Conservation (phyloP, 805 yeast genomes). For the Kodamaea nitidulidarum region DNA sequence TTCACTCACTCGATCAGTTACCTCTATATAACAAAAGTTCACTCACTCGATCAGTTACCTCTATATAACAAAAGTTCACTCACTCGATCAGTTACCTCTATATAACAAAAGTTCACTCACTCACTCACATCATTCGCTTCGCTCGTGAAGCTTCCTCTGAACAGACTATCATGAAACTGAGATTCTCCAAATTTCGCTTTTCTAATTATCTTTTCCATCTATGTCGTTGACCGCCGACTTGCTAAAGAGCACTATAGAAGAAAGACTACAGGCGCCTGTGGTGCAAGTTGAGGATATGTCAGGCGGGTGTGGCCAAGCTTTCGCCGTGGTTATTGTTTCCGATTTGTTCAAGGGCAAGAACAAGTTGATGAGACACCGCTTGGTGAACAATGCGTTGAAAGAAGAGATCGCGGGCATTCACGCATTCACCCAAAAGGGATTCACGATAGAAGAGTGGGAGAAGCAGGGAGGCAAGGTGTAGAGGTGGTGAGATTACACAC, state of each 20-base stretch:
- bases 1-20: too few species aligned
- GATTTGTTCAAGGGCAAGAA: constrained; percentile 73
- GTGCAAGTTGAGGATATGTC: constrained; percentile 70
- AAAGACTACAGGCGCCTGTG: constrained; percentile 55
- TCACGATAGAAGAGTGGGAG: constrained; percentile 84
- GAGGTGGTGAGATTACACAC: too few species aligned
- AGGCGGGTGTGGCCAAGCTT: constrained; percentile 98
- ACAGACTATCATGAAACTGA: too few species aligned
- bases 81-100: too few species aligned
- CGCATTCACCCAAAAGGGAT: constrained; percentile 91
- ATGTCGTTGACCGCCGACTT: constrained; percentile 37
- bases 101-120: too few species aligned
- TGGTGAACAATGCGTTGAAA: constrained; percentile 74
- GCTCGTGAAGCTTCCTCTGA: too few species aligned
- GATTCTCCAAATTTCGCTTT: background rate
- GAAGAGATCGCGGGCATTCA: constrained; percentile 87
- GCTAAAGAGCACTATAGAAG: constrained; percentile 48
- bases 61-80: too few species aligned
- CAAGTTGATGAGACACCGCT: constrained; percentile 77
- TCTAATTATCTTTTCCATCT: constrained; percentile 1
- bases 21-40: too few species aligned
- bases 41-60: too few species aligned
- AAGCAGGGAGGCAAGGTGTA: constrained; percentile 9
- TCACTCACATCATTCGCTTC: too few species aligned
- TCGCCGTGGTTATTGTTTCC: constrained; percentile 83